Base-by-base conservation (phyloP, 441 rosid species). In the Eutrema salsugineum region DNA sequence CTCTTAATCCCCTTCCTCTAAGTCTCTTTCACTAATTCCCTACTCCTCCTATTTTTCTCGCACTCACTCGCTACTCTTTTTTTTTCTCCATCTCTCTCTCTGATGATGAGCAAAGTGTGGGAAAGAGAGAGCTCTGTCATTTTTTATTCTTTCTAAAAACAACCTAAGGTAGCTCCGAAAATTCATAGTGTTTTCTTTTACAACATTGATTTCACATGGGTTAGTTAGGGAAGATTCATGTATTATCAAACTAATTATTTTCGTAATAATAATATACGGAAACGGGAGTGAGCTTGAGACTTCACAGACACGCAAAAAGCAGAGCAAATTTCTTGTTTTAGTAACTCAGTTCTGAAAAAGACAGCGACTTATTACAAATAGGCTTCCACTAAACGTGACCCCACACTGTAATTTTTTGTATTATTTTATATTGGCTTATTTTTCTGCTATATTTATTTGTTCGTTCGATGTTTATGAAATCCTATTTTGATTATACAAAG, bases 291-390 rank as follows among this genome's bases (percentile, higher is more conserved):
- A 64, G 66, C 6, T 51, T 28, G 60, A 63, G 70, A 63, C 77
- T 48, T 66, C 24, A 15, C 50, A 66, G 55, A 40, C 72, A 73
- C 67, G 72, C 63, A 48, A 66, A 73, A 73, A 49, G 28, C 77
- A 66, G 67, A 48, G 77, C 59, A 73, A 33, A 1, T 51, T 74
- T 48, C 68, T 67, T 22, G 51, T 24, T 74, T 60, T 67, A 68
- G 78, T 67, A 67, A 33, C 72, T 60, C 14, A 22, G 15, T 59
- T 49, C 68, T 46, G 1, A 22, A 32, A 32, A 10, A 20, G 68
- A 30, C 17, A 30, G 42, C 6, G 51, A 30, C 60, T 39, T 60
- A 38, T 60, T 36, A 35, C 15, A 12, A n/a, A n/a, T 24, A 3
- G 2, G 27, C 27, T 24, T 0, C 27, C 2, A 24, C 27, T 24